Evolutionary conservation across 768 basidiomycete genomes (phyloP).

Genomic region (Mycena maculata): DNA sequence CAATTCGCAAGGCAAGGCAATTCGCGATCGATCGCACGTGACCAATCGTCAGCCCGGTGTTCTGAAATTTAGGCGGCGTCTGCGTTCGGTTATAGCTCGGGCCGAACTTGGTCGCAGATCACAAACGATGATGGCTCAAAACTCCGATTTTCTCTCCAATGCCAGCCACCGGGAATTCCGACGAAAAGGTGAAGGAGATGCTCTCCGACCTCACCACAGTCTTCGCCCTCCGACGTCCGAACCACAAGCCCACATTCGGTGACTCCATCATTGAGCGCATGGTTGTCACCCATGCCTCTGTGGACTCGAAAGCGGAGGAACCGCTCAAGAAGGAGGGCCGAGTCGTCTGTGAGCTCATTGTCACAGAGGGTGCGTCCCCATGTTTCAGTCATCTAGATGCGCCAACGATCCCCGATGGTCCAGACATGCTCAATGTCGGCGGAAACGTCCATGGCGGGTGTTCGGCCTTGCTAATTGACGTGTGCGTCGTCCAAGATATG

Average conservation of each 20-base stretch:
- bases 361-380: constrained; percentile 53
- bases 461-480: constrained; percentile 63
- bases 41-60: too few species aligned
- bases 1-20: background rate
- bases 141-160: background rate
- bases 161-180: constrained; percentile 39
- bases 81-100: too few species aligned
- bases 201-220: constrained; percentile 32
- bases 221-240: background rate
- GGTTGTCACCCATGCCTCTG: constrained; percentile 53
- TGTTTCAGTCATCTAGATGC: background rate
- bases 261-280: constrained; percentile 39
- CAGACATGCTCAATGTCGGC: constrained; percentile 67
- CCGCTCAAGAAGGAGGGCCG: constrained; percentile 55
- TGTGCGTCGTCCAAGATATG: background rate
- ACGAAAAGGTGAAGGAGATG: constrained; percentile 37
- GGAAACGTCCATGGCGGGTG: constrained; percentile 68
- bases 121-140: background rate
- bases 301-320: constrained; percentile 58
- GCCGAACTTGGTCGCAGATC: too few species aligned
- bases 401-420: background rate
- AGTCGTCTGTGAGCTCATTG: constrained; percentile 57
- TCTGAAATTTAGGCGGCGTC: too few species aligned
- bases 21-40: too few species aligned
- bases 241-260: constrained; percentile 13